phyloP scores from a whole-genome alignment of 305 asterid species.

The Fraxinus angustifolia region DNA sequence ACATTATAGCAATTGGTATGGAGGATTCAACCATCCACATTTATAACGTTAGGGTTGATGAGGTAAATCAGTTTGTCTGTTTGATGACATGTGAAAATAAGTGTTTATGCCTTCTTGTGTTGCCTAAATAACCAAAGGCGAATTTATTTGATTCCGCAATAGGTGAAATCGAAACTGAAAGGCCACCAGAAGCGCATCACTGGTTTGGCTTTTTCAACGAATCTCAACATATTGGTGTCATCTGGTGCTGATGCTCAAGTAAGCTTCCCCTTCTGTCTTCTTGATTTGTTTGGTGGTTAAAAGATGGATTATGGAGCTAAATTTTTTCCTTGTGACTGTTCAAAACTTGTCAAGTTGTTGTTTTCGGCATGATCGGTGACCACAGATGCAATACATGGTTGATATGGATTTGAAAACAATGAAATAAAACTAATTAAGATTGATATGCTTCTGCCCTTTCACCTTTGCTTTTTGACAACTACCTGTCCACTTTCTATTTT shows the following conservation, averaged over 20 bases:
- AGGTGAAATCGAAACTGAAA: slow-evolving; percentile 75
- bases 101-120: background rate
- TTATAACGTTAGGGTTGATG: slow-evolving; percentile 68
- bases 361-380: background rate
- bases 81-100: background rate
- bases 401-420: background rate
- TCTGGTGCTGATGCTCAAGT: slow-evolving; percentile 89
- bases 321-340: background rate
- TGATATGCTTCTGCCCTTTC: background rate
- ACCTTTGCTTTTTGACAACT: background rate
- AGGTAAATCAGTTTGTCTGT: slow-evolving; percentile 32
- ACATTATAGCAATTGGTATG: slow-evolving; percentile 78
- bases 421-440: background rate
- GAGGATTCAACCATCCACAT: slow-evolving; percentile 83
- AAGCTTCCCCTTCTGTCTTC: slow-evolving; percentile 24
- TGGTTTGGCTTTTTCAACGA: slow-evolving; percentile 75
- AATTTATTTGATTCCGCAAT: slow-evolving; percentile 9
- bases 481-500: background rate
- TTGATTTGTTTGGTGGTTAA: background rate
- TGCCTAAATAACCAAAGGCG: slow-evolving; percentile 14
- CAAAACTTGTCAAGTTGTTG: background rate
- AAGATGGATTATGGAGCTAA: background rate
- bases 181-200: slow-evolving; percentile 88
- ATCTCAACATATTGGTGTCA: slow-evolving; percentile 67
- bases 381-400: background rate